A percentile compares a stretch with the other conserved stretches of the same genome.
phyloP scores from a whole-genome alignment of 2,329 filamentous ascomycete genomes.

The Calonectria henricotiae region DNA sequence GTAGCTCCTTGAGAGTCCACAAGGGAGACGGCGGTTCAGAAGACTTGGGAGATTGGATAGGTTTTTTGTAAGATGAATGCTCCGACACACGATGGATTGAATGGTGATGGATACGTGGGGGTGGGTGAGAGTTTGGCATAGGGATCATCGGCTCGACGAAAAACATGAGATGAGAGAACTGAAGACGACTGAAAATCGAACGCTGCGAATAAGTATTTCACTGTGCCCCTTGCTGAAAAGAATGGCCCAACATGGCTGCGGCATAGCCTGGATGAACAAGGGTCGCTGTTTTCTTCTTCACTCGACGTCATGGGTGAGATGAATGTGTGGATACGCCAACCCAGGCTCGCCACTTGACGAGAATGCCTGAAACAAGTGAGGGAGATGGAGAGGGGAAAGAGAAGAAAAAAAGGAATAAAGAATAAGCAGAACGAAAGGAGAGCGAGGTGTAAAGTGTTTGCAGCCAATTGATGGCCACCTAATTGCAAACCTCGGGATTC shows the following conservation, averaged over 20 bases:
- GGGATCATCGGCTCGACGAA: neutral
- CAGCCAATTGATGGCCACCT: constrained; percentile 18
- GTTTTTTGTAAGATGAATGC: neutral
- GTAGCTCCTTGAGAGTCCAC: neutral
- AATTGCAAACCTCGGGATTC: constrained; percentile 19
- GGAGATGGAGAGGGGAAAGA: neutral
- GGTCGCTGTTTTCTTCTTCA: neutral
- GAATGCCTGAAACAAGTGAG: neutral
- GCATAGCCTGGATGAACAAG: neutral
- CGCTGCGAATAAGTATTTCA: constrained; percentile 2
- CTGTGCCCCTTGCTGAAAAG: neutral
- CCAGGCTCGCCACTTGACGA: constrained; percentile 1
- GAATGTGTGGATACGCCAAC: constrained; percentile 1
- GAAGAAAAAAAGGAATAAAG: neutral
- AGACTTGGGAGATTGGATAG: neutral
- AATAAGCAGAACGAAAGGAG: neutral
- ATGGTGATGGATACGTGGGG: neutral
- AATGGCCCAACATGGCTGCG: constrained; percentile 10
- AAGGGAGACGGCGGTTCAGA: neutral
- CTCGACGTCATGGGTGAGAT: constrained; percentile 21
- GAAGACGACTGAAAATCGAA: neutral
- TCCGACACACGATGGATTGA: neutral
- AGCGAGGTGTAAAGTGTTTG: neutral
- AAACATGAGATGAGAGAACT: neutral
- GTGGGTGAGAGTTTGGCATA: neutral